Evolutionary conservation across 2,329 filamentous ascomycete genomes (phyloP).

Genomic region (Fusarium sp.): DNA sequence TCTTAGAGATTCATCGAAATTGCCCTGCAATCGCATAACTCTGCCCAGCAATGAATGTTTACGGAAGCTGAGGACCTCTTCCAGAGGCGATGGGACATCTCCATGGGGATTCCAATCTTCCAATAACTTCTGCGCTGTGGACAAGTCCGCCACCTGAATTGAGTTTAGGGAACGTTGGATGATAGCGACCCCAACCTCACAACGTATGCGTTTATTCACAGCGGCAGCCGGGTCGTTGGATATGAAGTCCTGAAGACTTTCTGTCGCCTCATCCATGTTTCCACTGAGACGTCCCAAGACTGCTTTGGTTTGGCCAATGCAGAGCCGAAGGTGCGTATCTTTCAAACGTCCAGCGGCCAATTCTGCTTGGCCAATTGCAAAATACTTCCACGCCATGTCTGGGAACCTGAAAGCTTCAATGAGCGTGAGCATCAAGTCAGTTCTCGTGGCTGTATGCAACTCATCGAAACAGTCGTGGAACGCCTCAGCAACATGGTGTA

Average conservation of each 20-base stretch:
- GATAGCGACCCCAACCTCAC: slow-evolving; percentile 29
- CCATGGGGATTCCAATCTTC: slow-evolving; percentile 30
- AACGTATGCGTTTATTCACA: slow-evolving; percentile 24
- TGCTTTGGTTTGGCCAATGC: slow-evolving; percentile 34
- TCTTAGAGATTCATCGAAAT: slow-evolving; percentile 24
- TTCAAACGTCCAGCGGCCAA: slow-evolving; percentile 30
- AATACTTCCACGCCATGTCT: slow-evolving; percentile 42
- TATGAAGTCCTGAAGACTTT: slow-evolving; percentile 26
- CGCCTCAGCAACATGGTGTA: slow-evolving; percentile 27
- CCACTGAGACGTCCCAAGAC: slow-evolving; percentile 36
- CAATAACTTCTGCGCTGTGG: slow-evolving; percentile 26
- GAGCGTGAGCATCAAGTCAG: slow-evolving; percentile 40
- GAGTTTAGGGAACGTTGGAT: slow-evolving; percentile 36
- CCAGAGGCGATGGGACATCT: slow-evolving; percentile 26
- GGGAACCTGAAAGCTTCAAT: slow-evolving; percentile 41
- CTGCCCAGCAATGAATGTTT: slow-evolving; percentile 36
- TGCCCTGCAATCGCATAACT: slow-evolving; percentile 31
- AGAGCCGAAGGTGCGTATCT: slow-evolving; percentile 32
- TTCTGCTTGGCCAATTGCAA: slow-evolving; percentile 34
- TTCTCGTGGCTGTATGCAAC: slow-evolving; percentile 22
- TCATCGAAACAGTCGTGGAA: slow-evolving; percentile 32
- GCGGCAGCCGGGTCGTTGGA: background rate
- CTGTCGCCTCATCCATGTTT: slow-evolving; percentile 36
- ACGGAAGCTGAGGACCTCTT: slow-evolving; percentile 34
- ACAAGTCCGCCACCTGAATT: slow-evolving; percentile 36